Conservation (phyloP, 768 basidiomycete species). For the Lentinula sp. region DNA sequence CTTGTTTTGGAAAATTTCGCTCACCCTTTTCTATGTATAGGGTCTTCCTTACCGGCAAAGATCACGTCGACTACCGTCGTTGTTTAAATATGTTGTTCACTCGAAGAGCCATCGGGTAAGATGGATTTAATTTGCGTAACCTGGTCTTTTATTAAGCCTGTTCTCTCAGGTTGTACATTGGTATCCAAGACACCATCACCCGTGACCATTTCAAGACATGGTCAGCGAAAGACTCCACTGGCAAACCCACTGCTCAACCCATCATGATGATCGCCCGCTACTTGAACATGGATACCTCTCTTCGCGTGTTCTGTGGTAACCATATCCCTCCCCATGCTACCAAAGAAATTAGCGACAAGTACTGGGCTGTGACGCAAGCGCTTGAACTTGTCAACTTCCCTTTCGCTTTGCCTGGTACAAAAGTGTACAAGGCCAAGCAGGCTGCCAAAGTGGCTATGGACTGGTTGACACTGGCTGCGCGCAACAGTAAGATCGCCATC, state of each 20-base stretch:
- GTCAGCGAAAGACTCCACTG: conserved; percentile 35
- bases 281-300: conserved; percentile 96
- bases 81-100: conserved; percentile 91
- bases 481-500: conserved; percentile 76
- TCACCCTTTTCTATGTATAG: conserved; percentile 27
- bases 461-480: conserved; percentile 76
- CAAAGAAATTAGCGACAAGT: conserved; percentile 82
- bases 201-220: conserved; percentile 72
- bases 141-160: background rate
- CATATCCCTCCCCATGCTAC: conserved; percentile 82
- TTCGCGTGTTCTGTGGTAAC: conserved; percentile 90
- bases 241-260: conserved; percentile 31
- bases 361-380: conserved; percentile 93
- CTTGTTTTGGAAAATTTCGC: background rate
- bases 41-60: conserved; percentile 97
- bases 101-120: conserved; percentile 35
- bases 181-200: conserved; percentile 77
- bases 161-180: conserved; percentile 64
- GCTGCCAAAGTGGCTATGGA: conserved; percentile 81
- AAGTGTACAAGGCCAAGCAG: conserved; percentile 90
- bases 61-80: conserved; percentile 89
- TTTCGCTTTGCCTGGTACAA: conserved; percentile 90
- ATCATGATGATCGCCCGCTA: conserved; percentile 92
- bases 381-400: conserved; percentile 99
- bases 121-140: background rate